Evolutionary conservation across 805 yeast genomes (phyloP).

Genomic region (Teunomyces lycoperdinae): DNA sequence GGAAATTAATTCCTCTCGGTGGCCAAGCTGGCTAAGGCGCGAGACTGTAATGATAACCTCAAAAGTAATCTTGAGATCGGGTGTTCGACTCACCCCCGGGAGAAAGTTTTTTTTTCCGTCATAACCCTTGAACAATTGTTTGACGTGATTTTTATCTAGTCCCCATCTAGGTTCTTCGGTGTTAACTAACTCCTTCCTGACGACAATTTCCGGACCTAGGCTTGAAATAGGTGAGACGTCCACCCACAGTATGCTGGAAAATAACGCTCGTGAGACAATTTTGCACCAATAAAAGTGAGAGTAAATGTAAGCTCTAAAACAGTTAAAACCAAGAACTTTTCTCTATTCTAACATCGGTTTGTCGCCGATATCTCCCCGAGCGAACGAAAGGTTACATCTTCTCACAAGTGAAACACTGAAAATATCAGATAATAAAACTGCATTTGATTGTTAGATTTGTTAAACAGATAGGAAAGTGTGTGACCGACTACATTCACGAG

Average conservation of each 20-base stretch:
- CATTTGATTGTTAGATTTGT: background rate
- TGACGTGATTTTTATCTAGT: background rate
- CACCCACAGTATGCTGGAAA: background rate
- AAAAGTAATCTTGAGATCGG: constrained; percentile 45
- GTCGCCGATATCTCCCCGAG: background rate
- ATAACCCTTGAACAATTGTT: background rate
- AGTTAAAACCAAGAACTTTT: background rate
- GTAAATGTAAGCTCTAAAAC: background rate
- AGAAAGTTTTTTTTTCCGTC: constrained; percentile 23
- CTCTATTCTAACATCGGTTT: background rate
- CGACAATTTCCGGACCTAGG: background rate
- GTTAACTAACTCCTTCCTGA: too few species aligned
- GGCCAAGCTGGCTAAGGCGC: constrained; percentile 52
- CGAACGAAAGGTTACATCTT: background rate
- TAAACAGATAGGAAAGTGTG: background rate
- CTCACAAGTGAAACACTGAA: background rate
- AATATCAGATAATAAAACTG: background rate
- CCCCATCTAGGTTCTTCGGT: too few species aligned
- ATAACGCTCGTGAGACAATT: background rate
- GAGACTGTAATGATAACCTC: constrained; percentile 40
- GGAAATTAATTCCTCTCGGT: constrained; percentile 29
- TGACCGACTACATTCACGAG: background rate
- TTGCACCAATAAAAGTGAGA: background rate
- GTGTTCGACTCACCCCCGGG: constrained; percentile 51
- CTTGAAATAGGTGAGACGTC: background rate